Evolutionary conservation across 2,329 filamentous ascomycete species (phyloP), one percentile per base, ranked within the genome.

Genomic region (Epichloe uncinata): DNA sequence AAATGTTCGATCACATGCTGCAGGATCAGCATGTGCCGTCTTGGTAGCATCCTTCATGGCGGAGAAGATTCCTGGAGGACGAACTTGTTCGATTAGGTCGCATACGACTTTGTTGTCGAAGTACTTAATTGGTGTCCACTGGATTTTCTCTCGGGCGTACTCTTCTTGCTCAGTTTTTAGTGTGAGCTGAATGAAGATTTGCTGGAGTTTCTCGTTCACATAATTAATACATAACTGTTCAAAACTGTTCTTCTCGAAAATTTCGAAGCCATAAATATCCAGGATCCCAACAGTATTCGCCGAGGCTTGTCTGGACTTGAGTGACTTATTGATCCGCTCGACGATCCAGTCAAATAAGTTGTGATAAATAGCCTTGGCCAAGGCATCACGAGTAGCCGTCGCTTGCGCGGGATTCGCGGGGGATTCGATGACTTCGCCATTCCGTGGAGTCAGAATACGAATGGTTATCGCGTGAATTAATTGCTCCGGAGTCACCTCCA

Each of bases 221-320:
- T 97, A 98, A 73, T 98, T 98, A 76, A 98, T 98, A 70, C 93
- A 98, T 7, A 98, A 79, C 69, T 98, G 93, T 66, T 98, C 93
- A 61, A 98, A 98, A 56, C 87, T 96, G 72, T 98, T 98, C 71
- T 91, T 93, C 65, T 98, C 93, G 58, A 98, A 98, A 58, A 98
- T 98, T 65, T 98, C 93, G 62, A 98, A 98, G 2, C 93, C 93
- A 65, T 98, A 98, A 58, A 98, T 98, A 75, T 98, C 93, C 57
- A 98, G 76, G 63, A 98, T 97, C 63, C 93, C 93, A 57, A 98
- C 93, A 3, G 87, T 87, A 65, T 96, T 93, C 41, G 80, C 72
- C 3, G 90, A 78, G 0, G 79, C 70, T 45, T 87, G 85, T 54
- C 82, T 79, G 18, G 91, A 86, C 65, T 87, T 83, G 53, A 97